Evolutionary conservation across 2,329 filamentous ascomycete genomes (phyloP), one percentile per base, ranked within the genome.

Genomic region (Xylariales sp.): DNA sequence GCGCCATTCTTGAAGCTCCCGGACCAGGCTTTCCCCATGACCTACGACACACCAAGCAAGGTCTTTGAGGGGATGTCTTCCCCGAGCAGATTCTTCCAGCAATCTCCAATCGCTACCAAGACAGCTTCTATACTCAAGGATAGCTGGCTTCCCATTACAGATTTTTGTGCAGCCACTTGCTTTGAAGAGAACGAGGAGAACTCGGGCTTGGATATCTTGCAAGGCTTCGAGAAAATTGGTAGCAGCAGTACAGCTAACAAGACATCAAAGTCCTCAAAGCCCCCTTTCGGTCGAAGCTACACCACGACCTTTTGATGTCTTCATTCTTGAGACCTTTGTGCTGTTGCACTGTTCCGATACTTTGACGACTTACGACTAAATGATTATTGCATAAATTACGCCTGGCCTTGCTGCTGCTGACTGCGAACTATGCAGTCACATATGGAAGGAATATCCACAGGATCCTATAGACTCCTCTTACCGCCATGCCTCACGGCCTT

Each of bases 161-260:
- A 78, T 11, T 71, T 79, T 21, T 79, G 73, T 51, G 64, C 69
- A 15, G 51, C 69, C 0, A 73, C 80, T 25, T 70, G 82, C 29
- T 66, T 80, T 38, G 69, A 71, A 43, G 78, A 80, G 29, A 66
- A 68, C 3, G 70, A 77, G 44, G 79, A 82, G 31, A 70, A 69
- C 45, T 64, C 74, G 11, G 78, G 75, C 2, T 73, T 88, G 38
- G 85, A 89, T 53, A 82, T 89, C 49, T 73, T 86, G 33, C 81
- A 86, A 55, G 84, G 84, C 8, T 89, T 88, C 53, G 78, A 84
- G 57, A 85, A 82, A 65, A 88, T 89, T 57, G 84, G 84, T 34
- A 66, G 69, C 33, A 68, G 57, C 48, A 65, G 59, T 46, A 57
- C 52, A 29, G 46, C 55, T 24, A 53, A 53, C 43, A 48, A 51